Percentiles rank a stretch among this genome's conserved stretches.
Conservation (phyloP, 2,329 filamentous ascomycete species). For the Colletotrichum tanaceti region DNA sequence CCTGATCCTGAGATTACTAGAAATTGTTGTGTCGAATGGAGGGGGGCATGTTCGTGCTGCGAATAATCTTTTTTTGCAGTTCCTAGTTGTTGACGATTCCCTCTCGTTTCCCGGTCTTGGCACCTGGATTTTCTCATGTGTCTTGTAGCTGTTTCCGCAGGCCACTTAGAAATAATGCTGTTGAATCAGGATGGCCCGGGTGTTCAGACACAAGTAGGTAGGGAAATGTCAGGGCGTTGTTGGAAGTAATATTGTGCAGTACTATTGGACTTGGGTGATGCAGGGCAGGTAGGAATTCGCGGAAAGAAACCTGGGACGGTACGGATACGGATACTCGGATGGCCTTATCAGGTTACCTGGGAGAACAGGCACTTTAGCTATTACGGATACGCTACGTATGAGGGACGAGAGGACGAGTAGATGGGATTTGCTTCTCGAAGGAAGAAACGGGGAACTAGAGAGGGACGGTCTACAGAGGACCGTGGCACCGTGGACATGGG, state of each 20-base stretch:
- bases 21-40: not conserved
- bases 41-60: not conserved
- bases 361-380: not conserved
- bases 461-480: slow-evolving; percentile 14
- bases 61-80: not conserved
- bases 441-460: slow-evolving; percentile 34
- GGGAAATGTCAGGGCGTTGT: slow-evolving; percentile 15
- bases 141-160: not conserved
- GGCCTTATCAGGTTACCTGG: not conserved
- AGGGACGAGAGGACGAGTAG: slow-evolving; percentile 15
- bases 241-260: slow-evolving; percentile 4
- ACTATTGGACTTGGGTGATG: slow-evolving; percentile 22
- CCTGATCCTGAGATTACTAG: not conserved
- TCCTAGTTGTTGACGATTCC: not conserved
- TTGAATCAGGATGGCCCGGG: not conserved
- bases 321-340: not conserved
- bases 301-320: slow-evolving; percentile 28
- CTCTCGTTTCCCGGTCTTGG: not conserved
- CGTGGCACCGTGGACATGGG: slow-evolving; percentile 20
- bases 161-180: not conserved
- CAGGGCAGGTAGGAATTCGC: slow-evolving; percentile 28
- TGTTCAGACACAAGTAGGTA: not conserved
- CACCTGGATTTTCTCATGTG: not conserved
- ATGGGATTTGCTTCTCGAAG: slow-evolving; percentile 36
- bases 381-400: not conserved